These are phyloP conservation scores for Mycena vitilis DNA, from an alignment of 768 basidiomycete species.

Conservation along the genomic window DNA sequence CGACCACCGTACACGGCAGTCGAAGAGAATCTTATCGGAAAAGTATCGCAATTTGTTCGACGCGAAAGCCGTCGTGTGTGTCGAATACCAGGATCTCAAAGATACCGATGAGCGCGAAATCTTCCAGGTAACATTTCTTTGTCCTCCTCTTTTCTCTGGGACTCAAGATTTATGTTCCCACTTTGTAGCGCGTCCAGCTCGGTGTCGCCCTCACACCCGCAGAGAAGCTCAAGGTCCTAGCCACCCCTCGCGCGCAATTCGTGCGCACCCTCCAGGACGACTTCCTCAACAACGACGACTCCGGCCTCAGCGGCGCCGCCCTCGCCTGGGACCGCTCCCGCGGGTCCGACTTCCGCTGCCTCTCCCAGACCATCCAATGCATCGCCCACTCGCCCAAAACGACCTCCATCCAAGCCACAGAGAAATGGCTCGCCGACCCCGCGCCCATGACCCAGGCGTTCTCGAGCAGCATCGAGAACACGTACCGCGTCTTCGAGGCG, in stretches of 20 bases:
- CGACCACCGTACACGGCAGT: conserved; percentile 34
- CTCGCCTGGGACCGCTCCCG: conserved; percentile 52
- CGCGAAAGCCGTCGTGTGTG: conserved; percentile 84
- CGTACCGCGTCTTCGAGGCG: conserved; percentile 59
- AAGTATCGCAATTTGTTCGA: conserved; percentile 69
- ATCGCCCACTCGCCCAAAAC: conserved; percentile 58
- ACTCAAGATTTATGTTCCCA: not conserved
- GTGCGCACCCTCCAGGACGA: conserved; percentile 65
- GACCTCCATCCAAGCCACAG: conserved; percentile 51
- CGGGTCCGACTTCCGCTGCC: conserved; percentile 64
- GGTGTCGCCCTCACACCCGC: conserved; percentile 83
- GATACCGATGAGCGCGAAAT: conserved; percentile 73
- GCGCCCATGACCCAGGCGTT: conserved; percentile 46
- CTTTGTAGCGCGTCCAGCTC: conserved; percentile 74
- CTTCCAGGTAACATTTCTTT: conserved; percentile 65
- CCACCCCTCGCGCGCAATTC: conserved; percentile 66
- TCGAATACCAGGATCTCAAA: conserved; percentile 74
- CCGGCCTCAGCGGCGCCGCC: conserved; percentile 37
- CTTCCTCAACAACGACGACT: conserved; percentile 56
- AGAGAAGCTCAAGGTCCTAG: conserved; percentile 67
- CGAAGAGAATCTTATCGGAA: conserved; percentile 58
- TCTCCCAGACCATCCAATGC: conserved; percentile 64
- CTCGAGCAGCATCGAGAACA: conserved; percentile 47
- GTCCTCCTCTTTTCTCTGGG: not conserved
- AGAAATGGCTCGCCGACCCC: conserved; percentile 62